These are phyloP conservation scores for Pichia sp. DNA, from an alignment of 1,139 yeast genomes.

Conservation along the genomic window DNA sequence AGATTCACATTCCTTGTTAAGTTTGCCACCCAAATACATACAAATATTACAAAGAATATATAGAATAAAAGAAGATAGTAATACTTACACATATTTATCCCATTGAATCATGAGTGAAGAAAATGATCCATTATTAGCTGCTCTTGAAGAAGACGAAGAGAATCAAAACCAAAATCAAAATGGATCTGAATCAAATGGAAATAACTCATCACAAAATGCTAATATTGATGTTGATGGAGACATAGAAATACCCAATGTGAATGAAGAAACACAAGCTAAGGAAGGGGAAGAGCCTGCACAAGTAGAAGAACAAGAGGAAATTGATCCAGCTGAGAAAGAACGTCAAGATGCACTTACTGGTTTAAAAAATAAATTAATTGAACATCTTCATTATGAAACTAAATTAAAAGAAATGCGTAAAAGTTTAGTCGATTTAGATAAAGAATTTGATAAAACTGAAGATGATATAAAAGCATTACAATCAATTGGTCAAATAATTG, in stretches of 20 bases:
- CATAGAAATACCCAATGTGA: conserved; percentile 3
- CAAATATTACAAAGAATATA: too few species aligned
- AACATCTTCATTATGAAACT: conserved; percentile 94
- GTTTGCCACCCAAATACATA: too few species aligned
- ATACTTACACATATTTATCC: too few species aligned
- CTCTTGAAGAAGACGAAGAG: conserved; percentile 50
- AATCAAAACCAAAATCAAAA: conserved; percentile 14
- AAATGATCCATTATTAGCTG: conserved; percentile 67
- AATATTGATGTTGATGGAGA: conserved; percentile 8
- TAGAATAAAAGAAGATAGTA: too few species aligned
- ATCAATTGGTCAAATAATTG: conserved; percentile 95
- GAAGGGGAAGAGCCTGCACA: conserved; percentile 13
- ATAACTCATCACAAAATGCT: background rate
- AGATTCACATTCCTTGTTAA: too few species aligned
- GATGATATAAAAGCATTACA: conserved; percentile 96
- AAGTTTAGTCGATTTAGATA: conserved; percentile 77
- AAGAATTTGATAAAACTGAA: conserved; percentile 87
- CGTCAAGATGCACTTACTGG: conserved; percentile 73
- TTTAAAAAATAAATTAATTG: conserved; percentile 80
- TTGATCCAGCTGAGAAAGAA: conserved; percentile 54
- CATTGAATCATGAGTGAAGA: conserved; percentile 52
- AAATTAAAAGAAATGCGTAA: conserved; percentile 79
- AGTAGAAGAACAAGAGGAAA: conserved; percentile 15
- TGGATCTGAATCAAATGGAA: background rate
- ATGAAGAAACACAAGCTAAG: too few species aligned